Evolutionary conservation across 306 rosid genomes (phyloP).

Genomic region (Rubus parviflorus): DNA sequence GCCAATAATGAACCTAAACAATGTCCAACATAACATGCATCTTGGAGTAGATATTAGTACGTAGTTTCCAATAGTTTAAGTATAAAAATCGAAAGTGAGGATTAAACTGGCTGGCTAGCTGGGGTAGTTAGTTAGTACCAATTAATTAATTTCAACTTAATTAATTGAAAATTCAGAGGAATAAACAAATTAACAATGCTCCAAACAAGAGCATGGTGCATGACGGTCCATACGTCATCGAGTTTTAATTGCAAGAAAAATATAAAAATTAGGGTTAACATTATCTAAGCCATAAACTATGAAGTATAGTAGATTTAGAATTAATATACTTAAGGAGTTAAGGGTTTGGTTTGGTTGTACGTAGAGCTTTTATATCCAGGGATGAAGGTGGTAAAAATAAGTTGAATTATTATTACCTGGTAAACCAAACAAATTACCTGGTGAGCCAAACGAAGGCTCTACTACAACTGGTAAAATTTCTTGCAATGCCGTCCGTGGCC

Average conservation of each 20-base stretch:
- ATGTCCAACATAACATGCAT: no score
- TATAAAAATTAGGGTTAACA: neutral
- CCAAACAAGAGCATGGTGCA: constrained; percentile 3
- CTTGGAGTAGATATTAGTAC: no score
- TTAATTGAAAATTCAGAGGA: neutral
- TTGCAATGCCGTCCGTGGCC: constrained; percentile 50
- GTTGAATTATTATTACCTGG: neutral
- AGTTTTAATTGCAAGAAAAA: neutral
- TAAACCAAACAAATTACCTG: constrained; percentile 43
- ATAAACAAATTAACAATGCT: neutral
- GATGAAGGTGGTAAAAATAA: neutral
- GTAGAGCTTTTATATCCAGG: neutral
- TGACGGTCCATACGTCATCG: neutral
- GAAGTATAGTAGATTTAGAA: neutral
- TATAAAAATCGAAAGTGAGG: neutral
- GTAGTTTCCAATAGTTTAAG: no score
- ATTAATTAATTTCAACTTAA: neutral
- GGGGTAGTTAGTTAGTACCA: neutral
- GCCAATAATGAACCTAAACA: neutral
- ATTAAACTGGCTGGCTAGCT: neutral
- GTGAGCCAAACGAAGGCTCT: constrained; percentile 85
- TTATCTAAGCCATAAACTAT: neutral
- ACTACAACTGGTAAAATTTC: constrained; percentile 57
- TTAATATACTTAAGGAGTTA: neutral
- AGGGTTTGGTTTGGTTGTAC: neutral